Evolutionary conservation across 1,139 yeast genomes (phyloP).

Genomic region (Pichia inconspicua): DNA sequence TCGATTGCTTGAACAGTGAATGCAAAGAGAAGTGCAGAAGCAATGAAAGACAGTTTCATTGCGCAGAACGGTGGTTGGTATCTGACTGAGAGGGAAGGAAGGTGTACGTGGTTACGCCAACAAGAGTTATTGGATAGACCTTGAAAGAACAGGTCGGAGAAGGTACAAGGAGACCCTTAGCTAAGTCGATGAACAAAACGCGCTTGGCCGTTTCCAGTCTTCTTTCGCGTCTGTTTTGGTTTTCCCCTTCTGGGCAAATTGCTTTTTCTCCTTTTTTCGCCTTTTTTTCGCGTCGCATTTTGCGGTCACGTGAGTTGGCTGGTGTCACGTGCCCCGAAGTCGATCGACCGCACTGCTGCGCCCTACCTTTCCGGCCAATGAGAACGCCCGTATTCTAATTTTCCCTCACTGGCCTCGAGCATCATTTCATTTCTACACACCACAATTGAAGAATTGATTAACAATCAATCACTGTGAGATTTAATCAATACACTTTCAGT

Average conservation of each 20-base stretch:
- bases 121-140: too few relatives aligned
- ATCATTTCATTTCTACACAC: not conserved
- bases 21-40: not conserved
- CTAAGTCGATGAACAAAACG: too few relatives aligned
- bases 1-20: conserved; percentile 7
- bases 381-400: not conserved
- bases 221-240: too few relatives aligned
- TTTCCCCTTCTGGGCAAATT: too few relatives aligned
- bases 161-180: too few relatives aligned
- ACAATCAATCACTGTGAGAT: not conserved
- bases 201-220: too few relatives aligned
- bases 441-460: not conserved
- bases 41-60: not conserved
- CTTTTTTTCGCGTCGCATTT: not conserved
- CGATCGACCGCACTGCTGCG: not conserved
- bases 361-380: not conserved
- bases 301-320: too few relatives aligned
- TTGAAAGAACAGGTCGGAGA: too few relatives aligned
- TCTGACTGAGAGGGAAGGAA: not conserved
- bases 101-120: not conserved
- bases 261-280: too few relatives aligned
- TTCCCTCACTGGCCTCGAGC: not conserved
- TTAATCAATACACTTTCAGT: not conserved
- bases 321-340: not conserved
- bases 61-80: not conserved